A percentile compares a stretch with the other conserved stretches of the same genome.
Conservation (phyloP, 331 rosid species). For the Malus hybrid region DNA sequence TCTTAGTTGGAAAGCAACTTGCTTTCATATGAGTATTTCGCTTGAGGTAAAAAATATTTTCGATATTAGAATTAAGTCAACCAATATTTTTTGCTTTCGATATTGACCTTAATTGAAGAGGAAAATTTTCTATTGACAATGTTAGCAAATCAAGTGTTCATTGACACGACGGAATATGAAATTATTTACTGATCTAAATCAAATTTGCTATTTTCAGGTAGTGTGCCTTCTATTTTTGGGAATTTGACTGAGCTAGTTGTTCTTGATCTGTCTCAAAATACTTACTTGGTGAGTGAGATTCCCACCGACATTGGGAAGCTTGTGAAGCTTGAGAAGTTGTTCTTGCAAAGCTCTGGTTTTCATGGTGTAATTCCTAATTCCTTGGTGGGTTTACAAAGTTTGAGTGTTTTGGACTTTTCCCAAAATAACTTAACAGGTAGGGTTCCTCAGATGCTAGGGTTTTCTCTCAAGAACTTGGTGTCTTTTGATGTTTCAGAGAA, state of each 20-base stretch:
- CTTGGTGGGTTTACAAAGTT: slow-evolving; percentile 43
- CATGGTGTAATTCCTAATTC: slow-evolving; percentile 76
- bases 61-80: neutral
- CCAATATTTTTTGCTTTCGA: neutral
- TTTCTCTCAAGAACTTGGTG: slow-evolving; percentile 70
- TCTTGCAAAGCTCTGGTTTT: slow-evolving; percentile 75
- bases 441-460: slow-evolving; percentile 42
- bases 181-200: neutral
- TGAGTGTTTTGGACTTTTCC: slow-evolving; percentile 72
- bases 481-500: slow-evolving; percentile 87
- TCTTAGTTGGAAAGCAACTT: neutral
- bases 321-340: slow-evolving; percentile 48
- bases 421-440: slow-evolving; percentile 75
- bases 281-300: slow-evolving; percentile 71
- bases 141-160: neutral
- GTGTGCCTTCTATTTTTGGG: slow-evolving; percentile 45
- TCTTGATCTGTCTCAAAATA: slow-evolving; percentile 81
- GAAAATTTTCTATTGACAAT: neutral
- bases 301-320: slow-evolving; percentile 68
- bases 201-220: slow-evolving; percentile 40
- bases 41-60: neutral
- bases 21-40: neutral
- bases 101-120: neutral
- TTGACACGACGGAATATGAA: neutral
- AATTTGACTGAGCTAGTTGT: slow-evolving; percentile 65